phyloP scores from a whole-genome alignment of 1,139 yeast species.

The Lodderomyces pseudojiufengensis region DNA sequence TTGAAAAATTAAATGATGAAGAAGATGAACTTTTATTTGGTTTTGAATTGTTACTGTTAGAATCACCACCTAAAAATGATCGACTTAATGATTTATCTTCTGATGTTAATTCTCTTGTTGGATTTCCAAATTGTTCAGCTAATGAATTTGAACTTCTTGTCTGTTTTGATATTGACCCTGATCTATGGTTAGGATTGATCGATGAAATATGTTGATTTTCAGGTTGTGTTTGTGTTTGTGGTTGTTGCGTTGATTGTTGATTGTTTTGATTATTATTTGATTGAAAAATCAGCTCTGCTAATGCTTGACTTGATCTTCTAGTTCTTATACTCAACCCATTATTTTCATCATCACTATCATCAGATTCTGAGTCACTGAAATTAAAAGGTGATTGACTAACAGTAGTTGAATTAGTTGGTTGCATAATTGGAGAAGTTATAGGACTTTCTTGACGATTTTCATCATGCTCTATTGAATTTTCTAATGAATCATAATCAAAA shows the following conservation, averaged over 20 bases:
- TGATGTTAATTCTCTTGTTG: constrained; percentile 1
- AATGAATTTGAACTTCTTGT: constrained; percentile 41
- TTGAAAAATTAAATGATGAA: constrained; percentile 18
- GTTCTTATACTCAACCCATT: constrained; percentile 43
- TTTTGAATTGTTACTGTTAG: too few species aligned
- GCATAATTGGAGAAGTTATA: neutral
- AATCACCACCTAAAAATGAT: constrained; percentile 26
- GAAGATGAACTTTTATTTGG: too few species aligned
- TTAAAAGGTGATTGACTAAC: constrained; percentile 14
- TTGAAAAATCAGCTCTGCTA: constrained; percentile 45
- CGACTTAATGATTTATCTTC: constrained; percentile 15
- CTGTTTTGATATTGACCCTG: constrained; percentile 37
- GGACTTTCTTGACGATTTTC: neutral
- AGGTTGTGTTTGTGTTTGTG: constrained; percentile 20
- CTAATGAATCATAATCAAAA: constrained; percentile 35
- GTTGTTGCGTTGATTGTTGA: neutral
- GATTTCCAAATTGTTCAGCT: constrained; percentile 27
- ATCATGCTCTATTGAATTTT: constrained; percentile 8
- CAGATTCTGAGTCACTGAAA: constrained; percentile 20
- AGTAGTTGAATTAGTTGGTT: constrained; percentile 2
- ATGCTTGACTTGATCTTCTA: constrained; percentile 41
- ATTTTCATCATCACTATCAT: constrained; percentile 20
- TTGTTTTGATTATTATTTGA: constrained; percentile 16
- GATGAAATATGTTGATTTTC: constrained; percentile 23
- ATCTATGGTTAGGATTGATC: constrained; percentile 35